Evolutionary conservation across 2,329 filamentous ascomycete species (phyloP).

Genomic region (Lasiodiplodia hormozganensis): DNA sequence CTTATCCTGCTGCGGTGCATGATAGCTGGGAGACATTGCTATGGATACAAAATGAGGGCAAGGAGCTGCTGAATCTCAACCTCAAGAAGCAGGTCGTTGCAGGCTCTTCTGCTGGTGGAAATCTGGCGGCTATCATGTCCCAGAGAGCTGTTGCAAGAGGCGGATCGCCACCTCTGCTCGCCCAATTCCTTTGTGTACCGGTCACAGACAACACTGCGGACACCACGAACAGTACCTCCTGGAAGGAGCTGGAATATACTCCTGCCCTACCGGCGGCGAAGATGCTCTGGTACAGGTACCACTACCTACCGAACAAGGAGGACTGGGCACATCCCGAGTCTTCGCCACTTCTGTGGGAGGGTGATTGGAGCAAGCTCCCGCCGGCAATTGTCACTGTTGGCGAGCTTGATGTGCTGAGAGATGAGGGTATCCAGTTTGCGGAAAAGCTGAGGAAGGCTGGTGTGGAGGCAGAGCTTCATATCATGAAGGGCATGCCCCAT

Average conservation of each 20-base stretch:
- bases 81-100: slow-evolving; percentile 39
- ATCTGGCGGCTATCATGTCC: slow-evolving; percentile 28
- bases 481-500: slow-evolving; percentile 27
- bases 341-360: slow-evolving; percentile 38
- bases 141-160: slow-evolving; percentile 6
- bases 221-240: slow-evolving; percentile 15
- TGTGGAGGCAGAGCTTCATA: slow-evolving; percentile 30
- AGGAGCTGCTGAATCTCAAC: slow-evolving; percentile 34
- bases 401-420: slow-evolving; percentile 45
- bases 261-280: slow-evolving; percentile 45
- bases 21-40: slow-evolving; percentile 34
- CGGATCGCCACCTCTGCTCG: slow-evolving; percentile 5
- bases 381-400: slow-evolving; percentile 43
- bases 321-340: slow-evolving; percentile 41
- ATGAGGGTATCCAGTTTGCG: slow-evolving; percentile 41
- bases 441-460: slow-evolving; percentile 35
- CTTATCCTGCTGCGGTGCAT: slow-evolving; percentile 46
- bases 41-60: slow-evolving; percentile 10
- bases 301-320: slow-evolving; percentile 41
- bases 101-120: slow-evolving; percentile 41
- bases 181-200: slow-evolving; percentile 40
- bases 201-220: slow-evolving; percentile 48
- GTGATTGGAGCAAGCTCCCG: slow-evolving; percentile 38
- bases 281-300: slow-evolving; percentile 48
- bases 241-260: slow-evolving; percentile 32